Base-by-base conservation (phyloP, 2,329 filamentous ascomycete species). In the Nemania bipapillata region DNA sequence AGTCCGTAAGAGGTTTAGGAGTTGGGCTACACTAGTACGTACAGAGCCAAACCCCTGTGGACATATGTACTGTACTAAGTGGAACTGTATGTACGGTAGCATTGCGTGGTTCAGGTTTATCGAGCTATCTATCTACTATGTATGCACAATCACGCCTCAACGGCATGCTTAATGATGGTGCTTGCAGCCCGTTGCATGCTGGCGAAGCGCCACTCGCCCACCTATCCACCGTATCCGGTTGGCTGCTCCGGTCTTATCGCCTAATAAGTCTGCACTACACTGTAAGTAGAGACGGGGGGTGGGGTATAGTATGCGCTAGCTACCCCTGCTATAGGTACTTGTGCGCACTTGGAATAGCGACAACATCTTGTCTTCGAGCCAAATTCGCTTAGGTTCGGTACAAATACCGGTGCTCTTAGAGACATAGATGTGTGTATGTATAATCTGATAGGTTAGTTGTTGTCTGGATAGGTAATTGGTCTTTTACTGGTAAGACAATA, bases 81-180 rank as follows among this genome's bases (percentile, higher is more conserved):
- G 47, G 20, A 9, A n/a, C n/a, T n/a, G n/a, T n/a, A n/a, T n/a
- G n/a, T n/a, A n/a, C n/a, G n/a, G n/a, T 55, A 49, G 50, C 45
- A 30, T 26, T 30, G 30, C 22, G 20, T 56, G 52, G 26, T 57
- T 63, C 59, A 62, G 59, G 50, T 53, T 35, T 49, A 45, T 53
- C 47, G 15, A 28, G 26, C 35, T 28, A 63, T 35, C 40, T 5
- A 55, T 57, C 35, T 37, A 57, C 35, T 28, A 63, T 35, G 5
- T 5, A 55, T 57, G 54, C 54, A 57, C 35, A 45, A 55, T 26
- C 22, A 53, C 62, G 62, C 62, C 62, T 26, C 55, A 54, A 55
- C 47, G 55, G 56, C 35, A 30, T 63, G 60, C 45, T 28, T 55
- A 35, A 55, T 62, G 59, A 45, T 62, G 47, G 45, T 53, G 40